Evolutionary conservation across 1,139 yeast species (phyloP), one percentile per base, ranked within the genome.

Genomic region (Schwanniomyces etchellsii): DNA sequence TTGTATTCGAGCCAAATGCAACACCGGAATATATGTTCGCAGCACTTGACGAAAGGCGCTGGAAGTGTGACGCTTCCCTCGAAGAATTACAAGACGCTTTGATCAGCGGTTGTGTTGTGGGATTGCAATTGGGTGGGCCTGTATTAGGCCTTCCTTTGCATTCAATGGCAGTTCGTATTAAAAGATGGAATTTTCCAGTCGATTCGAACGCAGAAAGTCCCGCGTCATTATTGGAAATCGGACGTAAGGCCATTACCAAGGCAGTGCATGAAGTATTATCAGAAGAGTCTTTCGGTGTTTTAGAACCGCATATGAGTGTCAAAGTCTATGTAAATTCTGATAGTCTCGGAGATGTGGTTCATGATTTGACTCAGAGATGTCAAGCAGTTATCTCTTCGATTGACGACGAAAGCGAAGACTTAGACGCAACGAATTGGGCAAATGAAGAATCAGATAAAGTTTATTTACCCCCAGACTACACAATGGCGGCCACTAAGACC

Each of bases 241-340:
- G 58, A 5, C 47, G 73, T 35, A 51, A 51, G 30, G 63, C 55
- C 0, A 45, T 63, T 2, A 43, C 57, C 6, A 64, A 66, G 18
- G 66, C 73, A 0, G 48, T 52, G 18, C 44, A 26, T 22, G 52
- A 39, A 22, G 44, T 57, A 5, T 38, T 46, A 20, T 52, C 44
- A 2, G 39, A 38, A 2, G 47, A 57, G n/a, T 26, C 39, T 3
- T 75, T 72, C 46, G 67, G 77, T 2, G 53, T 88, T 1, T 63
- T 89, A 50, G 97, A 91, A 53, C 98, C 98, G 0, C 67, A 83
- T 16, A 89, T 91, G 97, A 66, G 72, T 25, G 80, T 86, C 4
- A 65, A 65, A n/a, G 78, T 91, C 1, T 72, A 70, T 31, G 81
- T 81, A 1, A 68, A 70, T 32, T 81, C 86, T 14, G 81, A 74